Base-by-base conservation (phyloP, 2,329 filamentous ascomycete genomes). In the Aspergillus calidoustus region DNA sequence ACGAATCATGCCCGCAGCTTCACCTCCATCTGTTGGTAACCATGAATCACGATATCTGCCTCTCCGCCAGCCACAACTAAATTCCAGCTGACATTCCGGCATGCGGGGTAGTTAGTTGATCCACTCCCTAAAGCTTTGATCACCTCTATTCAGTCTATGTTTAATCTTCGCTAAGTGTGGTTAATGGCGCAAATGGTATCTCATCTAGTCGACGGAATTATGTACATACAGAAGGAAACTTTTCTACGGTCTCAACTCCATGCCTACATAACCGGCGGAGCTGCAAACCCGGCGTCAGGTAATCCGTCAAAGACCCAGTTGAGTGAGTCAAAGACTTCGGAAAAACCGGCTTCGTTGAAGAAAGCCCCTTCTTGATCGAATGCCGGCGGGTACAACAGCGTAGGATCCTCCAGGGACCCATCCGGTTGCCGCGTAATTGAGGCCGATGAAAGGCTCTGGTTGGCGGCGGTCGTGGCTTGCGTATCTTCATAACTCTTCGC, bases 231-330 rank as follows among this genome's bases (percentile, higher is more conserved):
- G 44, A 41, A 25, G 25, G 25, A 51, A 38, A 19, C 23, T 56
- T 51, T 56, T 60, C 22, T 50, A 25, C 31, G 28, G 15, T 43
- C 22, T 23, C 8, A 22, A 15, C 13, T 15, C 9, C 6, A 7
- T 19, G 13, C 13, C 25, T 58, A 77, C 52, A 77, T 68, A 53
- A 76, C 67, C 17, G 73, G 72, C 9, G 76, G 74, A n/a, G 72
- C 75, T 46, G 73, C 72, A 60, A 78, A 76, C 11, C 73, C 34
- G 34, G 34, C 91, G 74, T 93, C 90, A 59, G 94, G 82, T 44
- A 93, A 84, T 17, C 91, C 91, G 73, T 97, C 93, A 68, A 97
- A 83, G 81, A 96, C 93, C 93, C 93, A 97, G 74, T 93, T 91
- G 67, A 96, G 86, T 0, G 93, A 91, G 76, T 96, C 92, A 73